Base-by-base conservation (phyloP, 768 basidiomycete species). In the Pleurotus citrinopileatus region DNA sequence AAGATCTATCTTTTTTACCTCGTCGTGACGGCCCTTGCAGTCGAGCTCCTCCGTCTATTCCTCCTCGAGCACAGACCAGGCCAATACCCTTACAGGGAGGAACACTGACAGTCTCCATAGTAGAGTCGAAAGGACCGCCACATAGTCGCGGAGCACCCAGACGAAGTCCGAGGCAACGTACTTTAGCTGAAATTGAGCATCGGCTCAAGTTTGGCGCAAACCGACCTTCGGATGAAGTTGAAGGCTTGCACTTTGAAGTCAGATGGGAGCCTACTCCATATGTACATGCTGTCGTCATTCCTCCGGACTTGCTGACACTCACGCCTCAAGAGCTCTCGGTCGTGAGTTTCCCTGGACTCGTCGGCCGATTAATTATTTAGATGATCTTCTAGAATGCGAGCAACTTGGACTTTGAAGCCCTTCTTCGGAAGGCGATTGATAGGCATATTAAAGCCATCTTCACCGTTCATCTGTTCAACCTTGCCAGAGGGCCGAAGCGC, bases 241-340 rank as follows among this genome's bases (percentile, higher is more conserved):
- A 95, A 65, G 78, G 78, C 40, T 69, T 88, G 42, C 76, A 71
- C 26, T 84, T 94, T 48, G 70, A 78, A n/a, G 84, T 89, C 10
- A 74, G 73, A 50, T 97, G 94, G 94, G 84, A 89, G 61, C 84
- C 91, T 2, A 79, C 82, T 40, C 76, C 79, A 55, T 78, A 79
- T 20, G 86, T 89, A 12, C 71, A 89, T 17, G 89, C 86, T 3
- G 79, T 84, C 19, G 63, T 68, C 19, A 68, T 91, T 26, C 72
- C 82, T 20, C 66, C 71, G 7, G 77, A 77, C 17, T 82, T 82
- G 19, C 61, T 69, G 6, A 63, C 68, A 44, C 62, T 84, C 13
- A 63, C 72, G 0, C 61, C 72, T 2, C 72, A 72, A 5, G 68
- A 73, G 42, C 67, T 88, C 36, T 65, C 57, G 27, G 73, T 94